Percentiles rank a stretch among this genome's conserved stretches.
phyloP scores from a whole-genome alignment of 169 alveolate species.

The Plasmodium fragile region DNA sequence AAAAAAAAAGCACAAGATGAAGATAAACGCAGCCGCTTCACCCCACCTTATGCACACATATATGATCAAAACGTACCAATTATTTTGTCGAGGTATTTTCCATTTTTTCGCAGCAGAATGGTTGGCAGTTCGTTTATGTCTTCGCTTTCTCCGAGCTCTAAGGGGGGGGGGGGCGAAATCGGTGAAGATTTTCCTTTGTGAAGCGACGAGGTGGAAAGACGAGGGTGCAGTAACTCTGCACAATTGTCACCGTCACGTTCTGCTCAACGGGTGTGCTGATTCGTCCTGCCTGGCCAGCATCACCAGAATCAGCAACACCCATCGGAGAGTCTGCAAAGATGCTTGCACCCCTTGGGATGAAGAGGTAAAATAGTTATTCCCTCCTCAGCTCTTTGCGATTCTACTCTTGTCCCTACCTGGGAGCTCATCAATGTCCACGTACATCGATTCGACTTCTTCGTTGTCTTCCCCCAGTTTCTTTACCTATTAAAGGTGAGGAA shows the following conservation, averaged over 20 bases:
- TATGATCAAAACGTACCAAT: constrained; percentile 21
- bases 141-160: constrained; percentile 67
- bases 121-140: constrained; percentile 74
- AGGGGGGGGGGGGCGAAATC: not conserved
- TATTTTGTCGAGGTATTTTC: constrained; percentile 63
- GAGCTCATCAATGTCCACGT: constrained; percentile 71
- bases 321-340: not conserved
- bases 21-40: not conserved
- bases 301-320: not conserved
- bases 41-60: not conserved
- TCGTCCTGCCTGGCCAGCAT: not conserved
- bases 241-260: not conserved
- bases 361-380: not conserved
- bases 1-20: not conserved
- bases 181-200: not conserved
- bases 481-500: constrained; percentile 9
- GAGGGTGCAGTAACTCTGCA: not conserved
- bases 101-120: constrained; percentile 43
- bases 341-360: not conserved
- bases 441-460: constrained; percentile 57
- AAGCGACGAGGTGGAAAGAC: not conserved
- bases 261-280: not conserved
- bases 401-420: constrained; percentile 22
- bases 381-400: not conserved
- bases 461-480: constrained; percentile 65